phyloP scores from a whole-genome alignment of 768 basidiomycete species.

The Mycena sanguinolenta region DNA sequence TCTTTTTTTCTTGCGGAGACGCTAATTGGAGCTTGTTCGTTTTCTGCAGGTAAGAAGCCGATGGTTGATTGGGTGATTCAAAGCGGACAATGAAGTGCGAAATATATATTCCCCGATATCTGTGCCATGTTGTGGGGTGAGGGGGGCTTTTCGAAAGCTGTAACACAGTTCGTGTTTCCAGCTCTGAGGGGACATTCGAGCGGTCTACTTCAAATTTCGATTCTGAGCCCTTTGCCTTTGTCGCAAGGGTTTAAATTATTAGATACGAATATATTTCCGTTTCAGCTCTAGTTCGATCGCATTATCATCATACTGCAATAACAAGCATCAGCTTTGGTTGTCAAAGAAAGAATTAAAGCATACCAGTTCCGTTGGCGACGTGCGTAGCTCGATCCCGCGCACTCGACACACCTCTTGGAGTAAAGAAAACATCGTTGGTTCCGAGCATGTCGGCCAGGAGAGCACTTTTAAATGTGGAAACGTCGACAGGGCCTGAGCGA shows the following conservation, averaged over 20 bases:
- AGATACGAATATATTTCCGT: conserved; percentile 31
- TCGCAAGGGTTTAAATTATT: background rate
- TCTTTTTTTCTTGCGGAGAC: no score
- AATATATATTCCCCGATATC: no score
- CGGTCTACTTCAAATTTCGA: no score
- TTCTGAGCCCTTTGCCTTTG: background rate
- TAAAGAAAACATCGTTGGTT: background rate
- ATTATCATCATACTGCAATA: conserved; percentile 16
- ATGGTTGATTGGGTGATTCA: no score
- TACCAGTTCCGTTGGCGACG: background rate
- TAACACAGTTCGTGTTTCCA: no score
- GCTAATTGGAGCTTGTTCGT: no score
- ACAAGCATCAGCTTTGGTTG: background rate
- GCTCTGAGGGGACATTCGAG: no score
- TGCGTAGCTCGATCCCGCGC: conserved; percentile 13
- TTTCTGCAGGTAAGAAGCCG: no score
- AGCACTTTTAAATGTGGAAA: conserved; percentile 22
- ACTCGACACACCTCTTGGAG: conserved; percentile 7
- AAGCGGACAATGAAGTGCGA: no score
- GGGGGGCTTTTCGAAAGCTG: no score
- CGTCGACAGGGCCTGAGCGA: background rate
- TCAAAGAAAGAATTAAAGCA: background rate
- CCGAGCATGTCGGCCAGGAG: conserved; percentile 8
- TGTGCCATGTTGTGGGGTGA: no score
- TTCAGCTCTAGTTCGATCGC: conserved; percentile 24